Evolutionary conservation across 495 filamentous ascomycete genomes (phyloP), one percentile per base, ranked within the genome.

Genomic region (Daldinia concentrica): DNA sequence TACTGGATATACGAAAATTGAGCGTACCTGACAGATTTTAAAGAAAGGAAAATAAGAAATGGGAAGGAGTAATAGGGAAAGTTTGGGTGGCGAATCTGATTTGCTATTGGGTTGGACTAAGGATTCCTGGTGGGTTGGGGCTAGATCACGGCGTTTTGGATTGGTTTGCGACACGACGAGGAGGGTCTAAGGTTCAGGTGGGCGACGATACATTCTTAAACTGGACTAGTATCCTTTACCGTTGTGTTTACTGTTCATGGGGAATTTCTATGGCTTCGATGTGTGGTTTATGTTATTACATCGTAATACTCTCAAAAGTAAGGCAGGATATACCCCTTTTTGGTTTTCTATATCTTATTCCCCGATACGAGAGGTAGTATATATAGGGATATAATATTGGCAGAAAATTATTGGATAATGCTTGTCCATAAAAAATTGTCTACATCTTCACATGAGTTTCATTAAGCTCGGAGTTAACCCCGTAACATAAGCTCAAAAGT

Each of bases 1-100:
- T 94, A 94, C 77, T 92, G 88, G 89, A 88, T 93, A 62, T 92
- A 88, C 73, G 81, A 79, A 39, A 58, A 65, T 51, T 54, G 6
- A 30, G 14, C 48, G 12, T 14, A 27, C 48, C 19, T 15, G 11
- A 6, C 24, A 26, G 11, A 4, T 51, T 22, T 51, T 54, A 17
- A 5, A 54, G 14, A 54, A 54, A 14, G 45, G 3, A 50, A 15
- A 15, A 26, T 52, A 15, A n/a, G 17, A 62, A 17, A 36, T 37
- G 0, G 19, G n/a, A 36, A n/a, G 9, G n/a, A 27, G 7, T 14
- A 34, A 27, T 24, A 34, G 9, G 36, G 29, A 66, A 54, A 7
- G 26, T 8, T 37, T 32, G 12, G 58, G 34, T 15, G 64, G 57
- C 6, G 11, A 22, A 51, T 55, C 24, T 54, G 32, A 22, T n/a